A percentile compares a stretch with the other conserved stretches of the same genome.
phyloP scores from a whole-genome alignment of 495 filamentous ascomycete species.

The Echria macrotheca region DNA sequence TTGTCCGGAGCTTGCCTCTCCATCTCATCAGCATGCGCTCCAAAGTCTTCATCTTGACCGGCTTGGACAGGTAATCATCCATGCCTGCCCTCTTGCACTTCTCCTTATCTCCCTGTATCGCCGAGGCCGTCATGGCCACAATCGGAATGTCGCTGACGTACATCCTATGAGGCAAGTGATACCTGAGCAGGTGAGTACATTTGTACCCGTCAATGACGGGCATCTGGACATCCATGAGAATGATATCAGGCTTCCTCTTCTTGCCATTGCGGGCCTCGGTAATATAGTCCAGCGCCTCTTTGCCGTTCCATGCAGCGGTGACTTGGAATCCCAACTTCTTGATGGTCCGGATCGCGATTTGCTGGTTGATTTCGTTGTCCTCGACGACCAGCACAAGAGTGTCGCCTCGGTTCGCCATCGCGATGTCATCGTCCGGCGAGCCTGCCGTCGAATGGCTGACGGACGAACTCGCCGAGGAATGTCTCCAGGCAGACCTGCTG shows the following conservation, averaged over 20 bases:
- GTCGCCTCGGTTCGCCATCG: slow-evolving; percentile 44
- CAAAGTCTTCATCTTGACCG: slow-evolving; percentile 60
- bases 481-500: slow-evolving; percentile 24
- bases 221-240: slow-evolving; percentile 88
- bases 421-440: slow-evolving; percentile 32
- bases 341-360: slow-evolving; percentile 70
- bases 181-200: slow-evolving; percentile 65
- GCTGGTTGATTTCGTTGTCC: slow-evolving; percentile 75
- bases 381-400: slow-evolving; percentile 69
- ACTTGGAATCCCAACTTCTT: slow-evolving; percentile 70
- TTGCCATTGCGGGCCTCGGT: slow-evolving; percentile 28
- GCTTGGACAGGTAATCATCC: slow-evolving; percentile 81
- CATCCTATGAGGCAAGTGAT: slow-evolving; percentile 51
- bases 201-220: slow-evolving; percentile 74
- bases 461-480: slow-evolving; percentile 30
- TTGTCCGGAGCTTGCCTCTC: slow-evolving; percentile 23
- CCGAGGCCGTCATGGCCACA: slow-evolving; percentile 76
- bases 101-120: slow-evolving; percentile 74
- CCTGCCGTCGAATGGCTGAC: slow-evolving; percentile 23
- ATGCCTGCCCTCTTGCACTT: slow-evolving; percentile 73
- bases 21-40: slow-evolving; percentile 68
- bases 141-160: slow-evolving; percentile 57
- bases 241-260: slow-evolving; percentile 60
- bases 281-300: slow-evolving; percentile 69
- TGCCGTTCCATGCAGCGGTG: slow-evolving; percentile 66